Evolutionary conservation across 257 asterid genomes (phyloP).

Genomic region (Ajuga chamaepitys): DNA sequence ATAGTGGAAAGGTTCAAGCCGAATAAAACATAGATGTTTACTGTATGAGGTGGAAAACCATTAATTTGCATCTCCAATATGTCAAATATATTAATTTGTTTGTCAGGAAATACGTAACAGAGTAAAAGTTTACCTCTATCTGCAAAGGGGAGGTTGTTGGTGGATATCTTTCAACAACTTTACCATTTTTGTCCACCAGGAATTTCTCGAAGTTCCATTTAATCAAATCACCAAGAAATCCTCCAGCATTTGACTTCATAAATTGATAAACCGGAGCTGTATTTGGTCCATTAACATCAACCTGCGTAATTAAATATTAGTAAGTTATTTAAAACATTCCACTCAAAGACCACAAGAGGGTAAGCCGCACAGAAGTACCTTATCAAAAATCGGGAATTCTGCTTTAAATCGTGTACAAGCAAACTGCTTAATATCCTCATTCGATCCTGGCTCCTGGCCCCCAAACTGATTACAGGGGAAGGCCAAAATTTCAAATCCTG

Average conservation of each 20-base stretch:
- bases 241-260: slow-evolving; percentile 77
- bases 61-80: neutral
- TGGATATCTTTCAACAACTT: slow-evolving; percentile 79
- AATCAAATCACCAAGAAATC: slow-evolving; percentile 72
- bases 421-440: slow-evolving; percentile 71
- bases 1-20: neutral
- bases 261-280: slow-evolving; percentile 91
- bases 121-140: slow-evolving; percentile 56
- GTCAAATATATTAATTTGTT: neutral
- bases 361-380: slow-evolving; percentile 33
- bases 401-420: slow-evolving; percentile 87
- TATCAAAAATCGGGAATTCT: slow-evolving; percentile 87
- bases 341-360: neutral
- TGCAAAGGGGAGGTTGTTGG: slow-evolving; percentile 88
- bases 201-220: slow-evolving; percentile 99
- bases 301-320: slow-evolving; percentile 40
- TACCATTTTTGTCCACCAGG: slow-evolving; percentile 82
- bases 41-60: no score
- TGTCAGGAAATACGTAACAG: neutral
- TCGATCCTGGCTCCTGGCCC: slow-evolving; percentile 93
- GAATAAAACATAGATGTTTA: neutral
- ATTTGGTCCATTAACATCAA: slow-evolving; percentile 88
- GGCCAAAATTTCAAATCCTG: slow-evolving; percentile 91
- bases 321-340: neutral
- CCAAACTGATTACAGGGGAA: slow-evolving; percentile 98